Base-by-base conservation (phyloP, 257 asterid species). In the Solanum okadae region DNA sequence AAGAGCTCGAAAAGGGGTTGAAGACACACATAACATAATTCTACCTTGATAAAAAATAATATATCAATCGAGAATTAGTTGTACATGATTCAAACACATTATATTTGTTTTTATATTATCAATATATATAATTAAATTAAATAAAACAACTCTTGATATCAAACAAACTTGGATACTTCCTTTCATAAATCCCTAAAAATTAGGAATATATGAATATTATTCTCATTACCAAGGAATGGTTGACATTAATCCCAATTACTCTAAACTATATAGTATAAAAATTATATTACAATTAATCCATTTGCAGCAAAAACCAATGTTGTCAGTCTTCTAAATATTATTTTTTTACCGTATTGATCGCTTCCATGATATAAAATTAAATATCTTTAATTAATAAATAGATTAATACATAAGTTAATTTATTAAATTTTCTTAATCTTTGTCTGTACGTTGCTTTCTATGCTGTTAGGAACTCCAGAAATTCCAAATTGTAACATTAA, bases 181-280 rank as follows among this genome's bases (percentile, higher is more conserved):
- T 79, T 16, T 46, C 22, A 83, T 44, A 77, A 88, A 76, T 83
- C 49, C 38, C 88, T 38, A 6, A 70, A 33, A 68, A 49, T 13
- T 44, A 14, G 11, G 70, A 23, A 71, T 84, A 44, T 75, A 78
- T 90, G 70, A 87, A 61, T 12, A 59, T 73, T 44, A 83, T 88
- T 61, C 61, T 40, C 85, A 88, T 79, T 87, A 87, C 88, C 92
- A 61, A 91, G 90, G 88, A 88, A 89, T 89, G 78, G 94, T 90
- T 89, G 94, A 91, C 92, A 91, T 89, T 72, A 65, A 88, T 77
- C 73, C 86, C 56, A 22, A 38, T 37, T 76, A 75, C 5, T 37
- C 52, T 75, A 34, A 73, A 72, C 20, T 75, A 9, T 34, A 73
- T 73, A 8, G 82, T 27, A 67, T 25, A 67, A 67, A 67, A 25